Conservation (phyloP, 768 basidiomycete species). For the Megacollybia marginata region DNA sequence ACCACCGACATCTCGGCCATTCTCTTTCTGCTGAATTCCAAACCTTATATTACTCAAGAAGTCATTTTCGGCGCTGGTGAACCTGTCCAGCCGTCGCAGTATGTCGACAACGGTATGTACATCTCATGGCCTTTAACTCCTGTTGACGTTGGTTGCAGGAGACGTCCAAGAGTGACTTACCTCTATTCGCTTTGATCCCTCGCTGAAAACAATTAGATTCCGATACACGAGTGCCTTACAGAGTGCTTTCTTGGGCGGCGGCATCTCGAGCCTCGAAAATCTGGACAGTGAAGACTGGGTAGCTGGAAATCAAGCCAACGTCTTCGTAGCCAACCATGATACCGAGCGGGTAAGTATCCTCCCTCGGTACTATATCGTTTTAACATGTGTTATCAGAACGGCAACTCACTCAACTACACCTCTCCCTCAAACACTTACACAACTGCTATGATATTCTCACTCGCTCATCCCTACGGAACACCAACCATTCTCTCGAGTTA, state of each 20-base stretch:
- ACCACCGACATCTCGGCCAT: conserved; percentile 49
- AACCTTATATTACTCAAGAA: conserved; percentile 60
- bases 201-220: conserved; percentile 28
- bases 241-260: conserved; percentile 42
- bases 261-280: conserved; percentile 44
- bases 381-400: too few species aligned
- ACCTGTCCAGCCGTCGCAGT: conserved; percentile 49
- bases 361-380: background rate
- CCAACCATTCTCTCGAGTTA: conserved; percentile 60
- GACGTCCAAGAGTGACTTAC: conserved; percentile 55
- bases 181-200: background rate
- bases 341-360: conserved; percentile 45
- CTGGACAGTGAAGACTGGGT: conserved; percentile 55
- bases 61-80: conserved; percentile 46
- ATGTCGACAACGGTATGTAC: conserved; percentile 38
- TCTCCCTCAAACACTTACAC: conserved; percentile 62
- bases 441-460: conserved; percentile 52
- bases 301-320: conserved; percentile 43
- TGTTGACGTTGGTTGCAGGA: conserved; percentile 19
- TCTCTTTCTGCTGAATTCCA: conserved; percentile 28
- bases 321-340: conserved; percentile 66
- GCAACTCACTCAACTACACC: conserved; percentile 45
- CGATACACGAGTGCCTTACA: conserved; percentile 48
- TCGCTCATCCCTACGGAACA: conserved; percentile 62
- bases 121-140: background rate